Conservation (phyloP, 1,139 yeast species). For the Diutina ranongensis region DNA sequence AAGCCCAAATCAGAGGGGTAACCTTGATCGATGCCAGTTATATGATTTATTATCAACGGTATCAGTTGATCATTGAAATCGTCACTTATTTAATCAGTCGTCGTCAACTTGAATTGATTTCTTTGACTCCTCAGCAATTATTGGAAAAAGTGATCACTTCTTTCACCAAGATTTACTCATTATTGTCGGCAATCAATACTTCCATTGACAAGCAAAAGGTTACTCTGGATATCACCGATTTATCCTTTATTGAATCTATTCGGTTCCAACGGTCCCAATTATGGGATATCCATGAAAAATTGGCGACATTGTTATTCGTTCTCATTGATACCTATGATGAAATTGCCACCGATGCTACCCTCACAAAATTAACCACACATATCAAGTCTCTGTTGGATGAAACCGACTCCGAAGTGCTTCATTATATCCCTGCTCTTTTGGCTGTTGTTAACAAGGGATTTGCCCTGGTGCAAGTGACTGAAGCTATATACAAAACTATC, state of each 20-base stretch:
- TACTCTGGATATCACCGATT: slow-evolving; percentile 27
- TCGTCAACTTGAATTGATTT: slow-evolving; percentile 19
- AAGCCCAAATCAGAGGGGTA: slow-evolving; percentile 38
- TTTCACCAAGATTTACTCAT: slow-evolving; percentile 45
- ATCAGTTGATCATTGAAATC: slow-evolving; percentile 61
- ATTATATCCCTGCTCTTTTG: slow-evolving; percentile 55
- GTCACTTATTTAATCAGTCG: slow-evolving; percentile 41
- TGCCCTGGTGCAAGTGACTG: slow-evolving; percentile 16
- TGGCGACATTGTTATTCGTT: slow-evolving; percentile 56
- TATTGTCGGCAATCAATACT: slow-evolving; percentile 45
- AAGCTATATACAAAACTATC: slow-evolving; percentile 18
- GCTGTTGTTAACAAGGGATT: slow-evolving; percentile 24
- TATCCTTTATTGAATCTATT: slow-evolving; percentile 42
- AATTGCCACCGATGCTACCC: slow-evolving; percentile 14
- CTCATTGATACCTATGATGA: slow-evolving; percentile 29
- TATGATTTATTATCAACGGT: slow-evolving; percentile 57
- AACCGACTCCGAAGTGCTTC: slow-evolving; percentile 51
- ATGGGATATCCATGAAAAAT: slow-evolving; percentile 54
- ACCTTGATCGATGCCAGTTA: slow-evolving; percentile 56
- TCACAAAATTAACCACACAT: slow-evolving; percentile 9
- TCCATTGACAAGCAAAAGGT: slow-evolving; percentile 53
- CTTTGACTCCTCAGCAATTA: slow-evolving; percentile 13
- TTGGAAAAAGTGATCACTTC: slow-evolving; percentile 36
- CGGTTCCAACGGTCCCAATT: slow-evolving; percentile 52
- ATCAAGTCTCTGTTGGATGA: slow-evolving; percentile 31